Percentiles rank a stretch among this genome's conserved stretches.
phyloP scores from a whole-genome alignment of 148 eudicot species.

The Rhododendron griersonianum region DNA sequence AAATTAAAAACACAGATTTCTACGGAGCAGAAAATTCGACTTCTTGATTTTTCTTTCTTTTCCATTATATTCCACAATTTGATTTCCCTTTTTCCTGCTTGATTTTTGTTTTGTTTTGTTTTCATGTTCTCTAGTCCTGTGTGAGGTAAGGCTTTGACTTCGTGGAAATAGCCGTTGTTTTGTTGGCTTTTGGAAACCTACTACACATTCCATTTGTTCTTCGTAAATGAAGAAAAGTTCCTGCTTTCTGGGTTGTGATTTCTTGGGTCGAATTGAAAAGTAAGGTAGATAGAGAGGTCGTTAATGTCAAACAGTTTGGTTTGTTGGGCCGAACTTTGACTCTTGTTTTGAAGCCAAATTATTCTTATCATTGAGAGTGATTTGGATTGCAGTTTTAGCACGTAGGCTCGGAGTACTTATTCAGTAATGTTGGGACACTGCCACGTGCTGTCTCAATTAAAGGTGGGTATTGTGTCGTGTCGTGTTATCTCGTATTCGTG shows the following conservation, averaged over 20 bases:
- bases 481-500: no score
- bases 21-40: background rate
- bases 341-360: background rate
- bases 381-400: background rate
- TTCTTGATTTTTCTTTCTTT: background rate
- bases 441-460: no score
- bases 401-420: background rate
- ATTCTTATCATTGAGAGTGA: background rate
- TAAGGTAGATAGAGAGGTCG: background rate
- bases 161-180: background rate
- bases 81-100: background rate
- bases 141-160: background rate
- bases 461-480: no score
- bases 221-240: background rate
- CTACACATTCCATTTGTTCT: background rate
- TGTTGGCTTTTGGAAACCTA: background rate
- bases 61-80: background rate
- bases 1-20: background rate
- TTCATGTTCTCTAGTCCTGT: background rate
- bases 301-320: background rate
- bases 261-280: background rate
- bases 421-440: no score
- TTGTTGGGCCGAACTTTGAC: constrained; percentile 7
- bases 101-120: background rate
- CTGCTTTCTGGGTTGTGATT: background rate